Base-by-base conservation (phyloP, 305 asterid genomes). In the Solanum hybrid region DNA sequence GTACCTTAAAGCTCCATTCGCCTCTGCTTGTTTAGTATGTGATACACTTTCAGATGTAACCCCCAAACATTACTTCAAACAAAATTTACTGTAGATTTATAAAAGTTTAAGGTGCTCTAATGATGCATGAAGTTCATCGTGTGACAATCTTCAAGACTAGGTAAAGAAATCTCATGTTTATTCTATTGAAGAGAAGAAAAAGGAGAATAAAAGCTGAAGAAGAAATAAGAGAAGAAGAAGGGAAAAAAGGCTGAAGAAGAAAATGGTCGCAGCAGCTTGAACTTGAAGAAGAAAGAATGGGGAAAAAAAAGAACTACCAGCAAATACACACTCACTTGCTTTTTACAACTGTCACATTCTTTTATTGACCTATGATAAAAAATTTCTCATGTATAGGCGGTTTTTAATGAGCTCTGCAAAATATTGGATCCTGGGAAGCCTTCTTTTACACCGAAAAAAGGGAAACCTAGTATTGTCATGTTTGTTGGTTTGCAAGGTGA, bases 401-500 rank as follows among this genome's bases (percentile, higher is more conserved):
- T 97, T 87, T 97, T 94, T 92, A 95, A 95, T 74, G 99, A 96
- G 95, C 94, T 97, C 67, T 97, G 99, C 93, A 94, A 94, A 92
- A 96, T 97, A 92, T 92, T 97, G 97, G 98, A 97, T 94, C 97
- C 99, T 8, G 99, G 99, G 92, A 97, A 94, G 92, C 98, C 99
- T 90, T 89, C 96, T 39, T 97, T 96, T 92, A 90, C 97, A 81
- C 99, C 96, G 1, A 96, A 96, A 90, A 97, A 97, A 77, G 99
- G 98, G 91, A 96, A 96, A 92, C n/a, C 97, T 22, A 94, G 98
- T 88, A 93, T 96, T 88, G 93, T 97, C 85, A 97, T 97, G 98
- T 97, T 97, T 91, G 99, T 97, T 88, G 99, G 99, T 93, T 94
- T 97, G 94, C 99, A 97, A 96, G 99, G 99, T 96, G 93, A 24